Base-by-base conservation (phyloP, 495 filamentous ascomycete species). In the Margaritispora aquatica region DNA sequence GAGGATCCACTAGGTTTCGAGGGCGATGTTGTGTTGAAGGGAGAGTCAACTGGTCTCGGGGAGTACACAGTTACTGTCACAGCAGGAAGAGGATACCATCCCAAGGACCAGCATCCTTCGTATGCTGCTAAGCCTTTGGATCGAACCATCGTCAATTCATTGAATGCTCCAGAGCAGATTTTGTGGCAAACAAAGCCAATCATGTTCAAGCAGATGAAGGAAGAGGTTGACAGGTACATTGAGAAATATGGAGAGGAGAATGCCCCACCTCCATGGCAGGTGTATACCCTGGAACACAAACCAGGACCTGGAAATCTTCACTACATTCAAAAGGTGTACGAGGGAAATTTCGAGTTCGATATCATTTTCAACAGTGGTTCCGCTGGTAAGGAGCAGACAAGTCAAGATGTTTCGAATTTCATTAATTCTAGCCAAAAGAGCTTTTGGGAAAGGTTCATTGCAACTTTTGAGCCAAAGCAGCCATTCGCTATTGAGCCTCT, bases 281-380 rank as follows among this genome's bases (percentile, higher is more conserved):
- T 90, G 1, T 97, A 92, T 70, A 92, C 88, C 3, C 78, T 97
- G 54, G 69, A 75, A 36, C 86, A 95, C 59, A 66, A 73, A 0
- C 84, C 89, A 20, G 84, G 83, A 13, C 51, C 73, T 20, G 95
- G 93, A 15, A 97, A 97, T 66, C 64, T 91, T 2, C 94, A 98
- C 60, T 75, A 95, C 50, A 81, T 97, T 38, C 93, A 98, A 71
- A 97, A 96, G 72, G 80, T 92, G 2, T 98, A 97, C 69, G 82
- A 89, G 68, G 95, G 95, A 0, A 66, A 84, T 22, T 98, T 97
- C 69, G 90, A 94, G 79, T 97, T 98, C 65, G 94, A 98, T 66
- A 77, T 97, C 46, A 78, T 97, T 23, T 97, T 89, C 75, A 90
- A 89, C 3, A 96, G 93, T 59, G 83, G 75, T 49, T 93, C 90